Base-by-base conservation (phyloP, 2,329 filamentous ascomycete genomes). In the Epichloe sylvatica region DNA sequence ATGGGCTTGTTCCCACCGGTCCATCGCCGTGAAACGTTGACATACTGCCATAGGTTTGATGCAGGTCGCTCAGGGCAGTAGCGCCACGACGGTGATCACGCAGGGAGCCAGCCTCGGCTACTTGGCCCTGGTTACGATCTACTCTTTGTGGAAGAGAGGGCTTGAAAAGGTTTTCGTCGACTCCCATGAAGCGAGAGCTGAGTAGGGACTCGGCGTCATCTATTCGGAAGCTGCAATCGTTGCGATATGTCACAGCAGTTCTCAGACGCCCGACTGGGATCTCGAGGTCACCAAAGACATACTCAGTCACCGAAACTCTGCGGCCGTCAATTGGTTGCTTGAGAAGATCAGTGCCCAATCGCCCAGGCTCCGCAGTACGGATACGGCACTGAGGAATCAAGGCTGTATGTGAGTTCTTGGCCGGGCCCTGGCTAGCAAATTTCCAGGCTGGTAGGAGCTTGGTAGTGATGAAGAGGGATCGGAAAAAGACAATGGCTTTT, bases 401-500 rank as follows among this genome's bases (percentile, higher is more conserved):
- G 64, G 72, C 72, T 37, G 67, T 77, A 73, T 72, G 80, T 68
- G 81, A 79, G 55, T 80, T 77, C 66, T 90, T 91, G 19, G 80
- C 77, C 54, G 86, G 74, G 46, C 78, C 81, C 59, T 86, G 83
- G 60, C 84, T 78, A 39, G 75, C 81, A 60, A 94, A 84, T 67
- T 84, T 94, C 82, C 85, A 95, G 23, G 85, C 81, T 2, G 92
- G 92, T 53, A 95, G 70, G 53, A 96, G 77, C 58, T 86, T 84
- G 39, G 87, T 80, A 49, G 86, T 85, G 46, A 86, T 80, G 64
- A 86, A 95, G 43, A 98, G 75, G 89, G 89, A 89, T 52, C 92
- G 80, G 67, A 97, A 96, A 58, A 96, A 81, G 56, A 97, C 85
- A 55, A 98, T 94, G 59, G 86, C 88, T 69, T 94, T 92, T 70